Conservation (phyloP, 495 filamentous ascomycete species). For the Penicillium crystallinum region DNA sequence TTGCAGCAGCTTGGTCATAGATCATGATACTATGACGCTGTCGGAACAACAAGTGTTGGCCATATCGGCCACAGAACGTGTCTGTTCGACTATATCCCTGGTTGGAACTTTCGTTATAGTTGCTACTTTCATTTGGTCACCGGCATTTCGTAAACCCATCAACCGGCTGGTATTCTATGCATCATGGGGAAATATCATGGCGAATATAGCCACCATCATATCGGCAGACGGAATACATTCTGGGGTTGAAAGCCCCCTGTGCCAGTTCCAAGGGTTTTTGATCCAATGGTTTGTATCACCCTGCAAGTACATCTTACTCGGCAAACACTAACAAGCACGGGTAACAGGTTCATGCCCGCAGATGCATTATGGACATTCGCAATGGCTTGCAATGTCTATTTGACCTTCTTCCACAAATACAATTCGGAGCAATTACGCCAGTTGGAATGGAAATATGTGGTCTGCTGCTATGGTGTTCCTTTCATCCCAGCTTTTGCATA, state of each 20-base stretch:
- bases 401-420: slow-evolving; percentile 78
- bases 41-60: slow-evolving; percentile 28
- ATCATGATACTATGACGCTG: slow-evolving; percentile 20
- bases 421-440: slow-evolving; percentile 59
- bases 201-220: slow-evolving; percentile 75
- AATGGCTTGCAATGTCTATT: slow-evolving; percentile 85
- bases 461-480: slow-evolving; percentile 71
- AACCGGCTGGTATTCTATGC: slow-evolving; percentile 84
- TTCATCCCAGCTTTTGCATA: slow-evolving; percentile 65
- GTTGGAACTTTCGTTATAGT: slow-evolving; percentile 70
- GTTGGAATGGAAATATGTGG: slow-evolving; percentile 68
- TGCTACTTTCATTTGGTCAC: slow-evolving; percentile 55
- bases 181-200: slow-evolving; percentile 76
- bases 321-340: not conserved
- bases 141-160: slow-evolving; percentile 66
- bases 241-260: slow-evolving; percentile 48
- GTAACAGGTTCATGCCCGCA: slow-evolving; percentile 67
- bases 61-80: slow-evolving; percentile 59
- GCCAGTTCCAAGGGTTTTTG: slow-evolving; percentile 72
- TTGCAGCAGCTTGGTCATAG: not conserved
- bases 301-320: not conserved
- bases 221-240: slow-evolving; percentile 49
- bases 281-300: slow-evolving; percentile 59
- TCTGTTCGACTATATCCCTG: slow-evolving; percentile 66
- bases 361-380: slow-evolving; percentile 77